Evolutionary conservation across 2,329 filamentous ascomycete genomes (phyloP).

Genomic region (Alternaria angustiovoidea): DNA sequence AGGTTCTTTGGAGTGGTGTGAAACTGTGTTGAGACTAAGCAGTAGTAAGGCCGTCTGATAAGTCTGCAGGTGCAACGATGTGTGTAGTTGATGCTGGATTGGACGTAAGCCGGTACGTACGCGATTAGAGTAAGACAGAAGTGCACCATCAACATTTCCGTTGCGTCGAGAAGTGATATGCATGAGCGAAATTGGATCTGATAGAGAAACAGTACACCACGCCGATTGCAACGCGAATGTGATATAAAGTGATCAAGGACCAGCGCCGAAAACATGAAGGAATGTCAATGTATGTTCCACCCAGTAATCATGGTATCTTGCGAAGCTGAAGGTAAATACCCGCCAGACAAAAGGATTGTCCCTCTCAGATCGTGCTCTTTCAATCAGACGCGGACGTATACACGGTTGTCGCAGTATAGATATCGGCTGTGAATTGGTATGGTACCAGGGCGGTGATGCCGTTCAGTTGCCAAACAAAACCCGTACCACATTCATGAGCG

Average conservation of each 20-base stretch:
- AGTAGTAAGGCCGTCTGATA: too few species aligned
- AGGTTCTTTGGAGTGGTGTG: too few species aligned
- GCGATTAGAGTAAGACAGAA: too few species aligned
- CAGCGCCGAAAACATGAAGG: background rate
- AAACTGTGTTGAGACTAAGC: too few species aligned
- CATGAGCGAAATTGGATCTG: too few species aligned
- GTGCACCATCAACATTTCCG: too few species aligned
- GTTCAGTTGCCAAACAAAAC: constrained; percentile 36
- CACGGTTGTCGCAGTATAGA: background rate
- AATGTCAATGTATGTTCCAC: background rate
- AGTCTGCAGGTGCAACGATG: too few species aligned
- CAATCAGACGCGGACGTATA: too few species aligned
- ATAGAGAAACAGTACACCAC: background rate
- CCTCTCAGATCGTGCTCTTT: background rate
- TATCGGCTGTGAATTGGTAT: accelerated
- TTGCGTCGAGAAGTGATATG: too few species aligned
- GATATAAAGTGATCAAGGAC: background rate
- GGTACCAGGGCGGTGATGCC: accelerated
- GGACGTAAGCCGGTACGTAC: too few species aligned
- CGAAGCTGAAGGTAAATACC: background rate
- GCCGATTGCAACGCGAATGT: background rate
- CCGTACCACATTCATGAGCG: constrained; percentile 34
- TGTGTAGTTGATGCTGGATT: too few species aligned
- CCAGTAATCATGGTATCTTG: background rate
- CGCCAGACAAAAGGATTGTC: background rate